These are phyloP conservation scores for Pyrenochaeta sp. DNA, from an alignment of 2,329 filamentous ascomycete genomes.

Conservation along the genomic window DNA sequence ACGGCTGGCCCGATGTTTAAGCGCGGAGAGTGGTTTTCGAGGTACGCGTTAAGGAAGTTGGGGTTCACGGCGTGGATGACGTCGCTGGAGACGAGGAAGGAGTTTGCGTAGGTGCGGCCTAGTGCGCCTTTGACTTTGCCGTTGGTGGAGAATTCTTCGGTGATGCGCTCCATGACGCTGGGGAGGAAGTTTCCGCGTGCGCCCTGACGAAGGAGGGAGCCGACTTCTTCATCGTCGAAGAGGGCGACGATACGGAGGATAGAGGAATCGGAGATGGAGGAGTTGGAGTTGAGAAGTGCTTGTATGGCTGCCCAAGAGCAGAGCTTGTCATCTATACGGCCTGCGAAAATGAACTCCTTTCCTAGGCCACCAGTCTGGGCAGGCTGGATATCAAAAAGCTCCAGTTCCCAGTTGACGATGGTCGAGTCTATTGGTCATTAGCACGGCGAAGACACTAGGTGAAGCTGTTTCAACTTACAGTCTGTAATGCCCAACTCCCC, in stretches of 20 bases:
- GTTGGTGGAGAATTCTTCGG: slow-evolving; percentile 68
- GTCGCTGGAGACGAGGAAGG: slow-evolving; percentile 90
- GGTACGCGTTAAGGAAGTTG: slow-evolving; percentile 86
- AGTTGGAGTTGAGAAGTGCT: slow-evolving; percentile 72
- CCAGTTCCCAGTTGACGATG: slow-evolving; percentile 96
- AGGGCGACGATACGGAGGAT: slow-evolving; percentile 89
- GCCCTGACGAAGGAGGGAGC: slow-evolving; percentile 87
- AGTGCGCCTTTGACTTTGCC: slow-evolving; percentile 62
- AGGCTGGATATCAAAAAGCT: slow-evolving; percentile 90
- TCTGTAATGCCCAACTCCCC: slow-evolving; percentile 77
- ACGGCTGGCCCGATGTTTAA: slow-evolving; percentile 88
- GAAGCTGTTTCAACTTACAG: slow-evolving; percentile 52
- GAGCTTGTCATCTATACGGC: slow-evolving; percentile 96
- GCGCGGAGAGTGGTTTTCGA: slow-evolving; percentile 83
- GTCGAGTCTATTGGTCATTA: slow-evolving; percentile 58
- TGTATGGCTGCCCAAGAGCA: slow-evolving; percentile 93
- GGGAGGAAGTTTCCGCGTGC: slow-evolving; percentile 89
- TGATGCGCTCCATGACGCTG: slow-evolving; percentile 78
- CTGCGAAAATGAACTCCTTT: slow-evolving; percentile 92
- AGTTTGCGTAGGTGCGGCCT: slow-evolving; percentile 86
- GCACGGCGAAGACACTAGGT: not conserved
- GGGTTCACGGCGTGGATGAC: slow-evolving; percentile 95
- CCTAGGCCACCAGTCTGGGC: slow-evolving; percentile 84
- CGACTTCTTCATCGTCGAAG: slow-evolving; percentile 97
- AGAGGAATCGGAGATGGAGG: slow-evolving; percentile 62